A percentile compares a stretch with the other conserved stretches of the same genome.
Conservation (phyloP, 768 basidiomycete species). For the Pilatotrama ljubarskyi region DNA sequence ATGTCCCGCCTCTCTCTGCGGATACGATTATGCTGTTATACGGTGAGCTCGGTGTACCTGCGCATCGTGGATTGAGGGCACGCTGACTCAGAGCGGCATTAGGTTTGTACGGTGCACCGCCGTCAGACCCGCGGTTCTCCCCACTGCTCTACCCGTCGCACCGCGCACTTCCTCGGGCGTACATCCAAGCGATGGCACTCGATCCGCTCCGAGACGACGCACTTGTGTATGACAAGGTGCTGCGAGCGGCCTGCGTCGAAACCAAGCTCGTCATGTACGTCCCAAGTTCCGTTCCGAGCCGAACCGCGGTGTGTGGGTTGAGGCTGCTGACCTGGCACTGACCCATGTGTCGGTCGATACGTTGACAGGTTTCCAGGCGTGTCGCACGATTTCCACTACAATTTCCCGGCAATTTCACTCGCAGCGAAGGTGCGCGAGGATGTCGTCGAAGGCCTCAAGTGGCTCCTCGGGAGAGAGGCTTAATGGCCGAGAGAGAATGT, state of each 20-base stretch:
- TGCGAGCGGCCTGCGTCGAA: slow-evolving; percentile 25
- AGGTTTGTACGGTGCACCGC: slow-evolving; percentile 2
- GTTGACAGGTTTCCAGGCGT: slow-evolving; percentile 1
- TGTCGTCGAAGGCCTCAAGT: background rate
- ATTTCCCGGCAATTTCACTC: background rate
- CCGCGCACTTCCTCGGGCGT: slow-evolving; percentile 25
- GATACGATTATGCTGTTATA: no score
- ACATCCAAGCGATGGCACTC: slow-evolving; percentile 25
- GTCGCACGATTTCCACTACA: slow-evolving; percentile 5
- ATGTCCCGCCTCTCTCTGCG: no score
- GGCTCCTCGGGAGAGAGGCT: background rate
- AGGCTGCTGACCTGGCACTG: background rate
- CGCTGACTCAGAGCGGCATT: no score
- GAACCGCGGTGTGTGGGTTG: no score
- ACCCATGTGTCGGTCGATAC: no score
- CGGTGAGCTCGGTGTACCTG: no score
- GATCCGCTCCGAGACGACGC: slow-evolving; percentile 34
- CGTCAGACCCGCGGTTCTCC: slow-evolving; percentile 14
- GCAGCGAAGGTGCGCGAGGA: background rate
- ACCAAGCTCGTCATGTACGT: background rate
- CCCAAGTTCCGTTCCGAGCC: no score
- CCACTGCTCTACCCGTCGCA: slow-evolving; percentile 25
- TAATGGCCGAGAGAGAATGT: no score
- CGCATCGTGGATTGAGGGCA: no score
- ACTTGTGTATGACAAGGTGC: slow-evolving; percentile 26